Percentiles rank a stretch among this genome's conserved stretches.
phyloP scores from a whole-genome alignment of 2,329 filamentous ascomycete species.

The Arthrocladium fulminans region DNA sequence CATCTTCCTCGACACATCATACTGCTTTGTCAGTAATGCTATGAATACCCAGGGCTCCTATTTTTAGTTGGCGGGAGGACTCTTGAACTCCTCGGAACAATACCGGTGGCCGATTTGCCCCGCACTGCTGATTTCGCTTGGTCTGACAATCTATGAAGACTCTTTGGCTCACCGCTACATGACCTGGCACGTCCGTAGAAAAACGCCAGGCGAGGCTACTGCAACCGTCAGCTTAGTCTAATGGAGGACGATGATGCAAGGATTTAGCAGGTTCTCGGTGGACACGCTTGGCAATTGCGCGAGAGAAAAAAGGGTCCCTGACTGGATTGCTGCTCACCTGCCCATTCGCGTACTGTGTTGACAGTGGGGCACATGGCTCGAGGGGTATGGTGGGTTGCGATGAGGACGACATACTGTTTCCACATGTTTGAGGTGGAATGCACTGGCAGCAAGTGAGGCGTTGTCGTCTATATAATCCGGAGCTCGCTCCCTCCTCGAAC shows the following conservation, averaged over 20 bases:
- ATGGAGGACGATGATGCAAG: background rate
- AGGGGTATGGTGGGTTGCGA: constrained; percentile 8
- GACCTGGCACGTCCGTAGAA: background rate
- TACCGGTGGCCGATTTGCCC: background rate
- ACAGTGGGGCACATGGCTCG: constrained; percentile 6
- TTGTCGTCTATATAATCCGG: constrained; percentile 6
- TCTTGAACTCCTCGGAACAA: background rate
- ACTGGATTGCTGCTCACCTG: background rate
- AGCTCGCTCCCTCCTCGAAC: background rate
- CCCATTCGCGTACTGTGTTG: constrained; percentile 10
- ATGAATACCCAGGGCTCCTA: background rate
- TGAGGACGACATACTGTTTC: background rate
- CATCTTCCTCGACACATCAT: too few species aligned
- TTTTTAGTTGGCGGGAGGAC: background rate
- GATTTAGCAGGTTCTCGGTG: background rate
- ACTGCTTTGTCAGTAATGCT: background rate
- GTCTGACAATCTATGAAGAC: background rate
- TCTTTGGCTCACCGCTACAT: constrained; percentile 6
- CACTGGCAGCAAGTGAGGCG: constrained; percentile 1
- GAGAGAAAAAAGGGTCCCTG: background rate
- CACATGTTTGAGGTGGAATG: constrained; percentile 7
- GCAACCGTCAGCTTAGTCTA: constrained; percentile 5
- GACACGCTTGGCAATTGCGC: constrained; percentile 2
- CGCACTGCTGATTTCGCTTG: background rate
- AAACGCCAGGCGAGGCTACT: constrained; percentile 4